Evolutionary conservation across 2,329 filamentous ascomycete genomes (phyloP), one percentile per base, ranked within the genome.

Genomic region (Thermothelomyces thermophilus): DNA sequence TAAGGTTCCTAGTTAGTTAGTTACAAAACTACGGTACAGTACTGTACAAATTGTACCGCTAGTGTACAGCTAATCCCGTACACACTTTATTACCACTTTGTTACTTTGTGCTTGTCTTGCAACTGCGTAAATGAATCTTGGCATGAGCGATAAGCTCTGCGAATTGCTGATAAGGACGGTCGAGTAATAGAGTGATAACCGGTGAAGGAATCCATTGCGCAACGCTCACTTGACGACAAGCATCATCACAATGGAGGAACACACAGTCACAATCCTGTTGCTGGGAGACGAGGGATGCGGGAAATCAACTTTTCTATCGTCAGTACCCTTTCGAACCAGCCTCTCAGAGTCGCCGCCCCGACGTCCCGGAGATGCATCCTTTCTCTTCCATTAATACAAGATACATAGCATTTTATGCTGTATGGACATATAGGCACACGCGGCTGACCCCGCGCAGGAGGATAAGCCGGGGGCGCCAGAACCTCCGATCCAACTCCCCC

Each of bases 231-330:
- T 16, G 7, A n/a, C 14, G 30, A 31, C 33, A 14, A 11, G 11
- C 11, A 13, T 34, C 31, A 34, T 2, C 39, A 39, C 14, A 3
- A 77, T 77, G 73, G 74, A 79, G 45, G 58, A 68, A 33, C 64
- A 73, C 48, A 68, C 68, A 42, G 68, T 80, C 58, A 77, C 69
- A n/a, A 67, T 83, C 13, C 63, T 83, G 24, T 63, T 82, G 17
- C 66, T 83, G n/a, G 79, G 80, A 28, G 79, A 83, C 63, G 71
- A 75, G 52, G 70, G 70, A 59, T 77, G 77, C 55, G 79, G 79
- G 48, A 83, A 83, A 64, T 79, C 77, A 19, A 79, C 74, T 0
- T 82, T 83, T 62, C 62, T 83, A 59, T 80, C 79, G 79, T 82
- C 60, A 56, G 79, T 73, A 58, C 24, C 36, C 52, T 51, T 19